These are phyloP conservation scores for Kwoniella sp. DNA, from an alignment of 768 basidiomycete genomes.

Conservation along the genomic window DNA sequence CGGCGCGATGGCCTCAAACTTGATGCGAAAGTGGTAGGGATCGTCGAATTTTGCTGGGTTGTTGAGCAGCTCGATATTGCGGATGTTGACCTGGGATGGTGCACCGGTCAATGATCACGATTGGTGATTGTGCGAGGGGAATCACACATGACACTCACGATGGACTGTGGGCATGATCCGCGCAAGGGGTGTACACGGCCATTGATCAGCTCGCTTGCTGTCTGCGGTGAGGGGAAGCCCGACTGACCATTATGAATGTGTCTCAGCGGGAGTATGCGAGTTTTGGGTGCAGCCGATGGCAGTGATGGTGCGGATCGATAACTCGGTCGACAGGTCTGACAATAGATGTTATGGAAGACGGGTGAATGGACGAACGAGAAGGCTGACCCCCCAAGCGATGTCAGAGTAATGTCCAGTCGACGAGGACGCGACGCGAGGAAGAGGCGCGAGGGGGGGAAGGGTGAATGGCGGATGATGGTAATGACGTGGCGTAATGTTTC, in stretches of 20 bases:
- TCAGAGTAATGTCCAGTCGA: neutral
- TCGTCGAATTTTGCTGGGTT: conserved; percentile 90
- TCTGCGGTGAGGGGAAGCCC: neutral
- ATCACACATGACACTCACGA: too few relatives aligned
- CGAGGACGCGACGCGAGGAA: conserved; percentile 1
- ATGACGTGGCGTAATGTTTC: conserved; percentile 20
- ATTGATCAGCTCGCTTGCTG: neutral
- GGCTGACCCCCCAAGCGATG: too few relatives aligned
- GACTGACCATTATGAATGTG: conserved; percentile 1
- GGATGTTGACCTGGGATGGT: conserved; percentile 50
- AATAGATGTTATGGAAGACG: neutral
- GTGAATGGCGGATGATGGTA: too few relatives aligned
- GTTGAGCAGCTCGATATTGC: conserved; percentile 65
- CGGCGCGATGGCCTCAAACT: conserved; percentile 91
- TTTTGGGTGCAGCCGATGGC: neutral
- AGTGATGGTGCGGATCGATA: neutral
- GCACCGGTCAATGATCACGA: neutral
- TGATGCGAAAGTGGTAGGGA: conserved; percentile 86
- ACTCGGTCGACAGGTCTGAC: too few relatives aligned
- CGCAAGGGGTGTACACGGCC: too few relatives aligned
- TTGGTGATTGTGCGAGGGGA: neutral
- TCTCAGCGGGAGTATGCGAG: too few relatives aligned
- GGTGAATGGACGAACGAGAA: neutral
- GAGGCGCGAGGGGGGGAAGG: neutral
- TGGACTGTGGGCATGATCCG: conserved; percentile 31